Conservation (phyloP, 129 eudicot species). For the Cynara cardunculus region DNA sequence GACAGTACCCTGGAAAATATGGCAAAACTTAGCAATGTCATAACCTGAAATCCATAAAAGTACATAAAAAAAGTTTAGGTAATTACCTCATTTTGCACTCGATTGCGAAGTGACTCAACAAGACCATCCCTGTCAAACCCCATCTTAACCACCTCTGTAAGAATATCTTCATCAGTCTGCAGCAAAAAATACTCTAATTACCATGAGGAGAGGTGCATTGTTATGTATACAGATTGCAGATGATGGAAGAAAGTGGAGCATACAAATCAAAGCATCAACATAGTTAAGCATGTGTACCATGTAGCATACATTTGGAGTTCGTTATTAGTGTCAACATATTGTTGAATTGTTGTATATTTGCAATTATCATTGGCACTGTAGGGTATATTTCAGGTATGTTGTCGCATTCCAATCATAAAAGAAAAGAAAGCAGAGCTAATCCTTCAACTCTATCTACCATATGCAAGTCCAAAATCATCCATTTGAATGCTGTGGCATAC, state of each 20-base stretch:
- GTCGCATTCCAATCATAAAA: no score
- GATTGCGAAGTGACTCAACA: slow-evolving; percentile 76
- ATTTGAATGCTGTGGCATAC: no score
- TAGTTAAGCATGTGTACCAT: background rate
- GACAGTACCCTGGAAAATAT: slow-evolving; percentile 68
- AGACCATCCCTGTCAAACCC: slow-evolving; percentile 84
- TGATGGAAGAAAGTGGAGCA: background rate
- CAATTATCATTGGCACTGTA: background rate
- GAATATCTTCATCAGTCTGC: slow-evolving; percentile 95
- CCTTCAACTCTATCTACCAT: no score
- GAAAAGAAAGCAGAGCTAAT: no score
- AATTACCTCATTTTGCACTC: slow-evolving; percentile 88
- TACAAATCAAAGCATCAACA: background rate
- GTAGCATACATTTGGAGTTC: background rate
- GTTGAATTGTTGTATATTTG: no score
- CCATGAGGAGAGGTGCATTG: background rate
- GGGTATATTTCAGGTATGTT: no score
- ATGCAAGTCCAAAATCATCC: no score
- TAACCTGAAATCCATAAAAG: background rate
- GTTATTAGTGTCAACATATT: background rate
- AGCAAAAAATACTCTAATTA: background rate
- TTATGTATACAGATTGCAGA: background rate
- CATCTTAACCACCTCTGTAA: slow-evolving; percentile 83
- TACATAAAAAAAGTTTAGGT: background rate
- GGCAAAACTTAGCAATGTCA: slow-evolving; percentile 11